Base-by-base conservation (phyloP, 768 basidiomycete genomes). In the Lepiota venenata region DNA sequence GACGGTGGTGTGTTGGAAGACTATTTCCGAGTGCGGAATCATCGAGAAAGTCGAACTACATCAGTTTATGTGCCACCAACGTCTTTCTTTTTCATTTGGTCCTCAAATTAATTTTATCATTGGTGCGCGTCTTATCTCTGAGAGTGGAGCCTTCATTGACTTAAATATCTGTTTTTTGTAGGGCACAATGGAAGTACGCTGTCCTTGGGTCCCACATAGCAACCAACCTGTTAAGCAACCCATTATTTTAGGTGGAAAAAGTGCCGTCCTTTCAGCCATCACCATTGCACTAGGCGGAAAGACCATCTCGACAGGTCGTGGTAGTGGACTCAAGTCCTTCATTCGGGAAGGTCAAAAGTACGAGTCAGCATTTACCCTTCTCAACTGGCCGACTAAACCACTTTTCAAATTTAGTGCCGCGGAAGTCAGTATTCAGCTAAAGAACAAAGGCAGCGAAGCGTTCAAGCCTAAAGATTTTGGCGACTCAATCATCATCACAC, bases 31-130 rank as follows among this genome's bases (percentile, higher is more conserved):
- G 47, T 82, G 87, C 61, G 96, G 95, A 4, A 86, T 98, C 60
- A 90, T 98, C 56, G 88, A 92, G 61, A 77, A 79, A 32, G 81
- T 97, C 40, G 88, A 93, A 64, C 84, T 93, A 82, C 79, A 84
- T 63, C 87, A 98, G 64, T 98, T 98, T 72, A 96, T 98, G 94
- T 97, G 94, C 69, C 95, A 98, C 71, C 80, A 84, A 66, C 85
- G 79, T 69, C 76, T 94, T 42, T 85, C 79, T 1, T 91, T 97
- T 69, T 78, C 80, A 2, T 93, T 98, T 58, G 93, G 93, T 0
- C 87, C 90, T 8, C 92, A 95, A 68, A 91, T 99, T 64, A 99
- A 98, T 71, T 98, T 98, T 64, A 91, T 99, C 61, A 96, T 96
- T 37, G 93, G 93, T 86, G 61, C 38, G 80, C 62, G 18, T 21